Evolutionary conservation across 2,329 filamentous ascomycete species (phyloP).

Genomic region (Colletotrichum higginsianum): DNA sequence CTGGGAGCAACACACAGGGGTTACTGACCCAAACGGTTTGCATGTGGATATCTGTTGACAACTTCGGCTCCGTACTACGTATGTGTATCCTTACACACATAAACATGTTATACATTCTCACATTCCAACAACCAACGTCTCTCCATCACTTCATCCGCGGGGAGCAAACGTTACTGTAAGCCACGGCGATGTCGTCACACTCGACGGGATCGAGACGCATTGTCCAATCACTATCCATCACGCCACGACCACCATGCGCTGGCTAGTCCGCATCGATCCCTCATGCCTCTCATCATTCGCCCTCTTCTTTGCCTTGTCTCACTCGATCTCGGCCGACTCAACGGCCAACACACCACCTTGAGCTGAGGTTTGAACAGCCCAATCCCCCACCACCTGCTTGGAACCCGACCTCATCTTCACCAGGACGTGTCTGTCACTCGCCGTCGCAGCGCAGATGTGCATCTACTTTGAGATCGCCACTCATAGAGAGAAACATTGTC

Average conservation of each 20-base stretch:
- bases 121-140: not conserved
- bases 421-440: not conserved
- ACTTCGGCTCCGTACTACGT: too few species aligned
- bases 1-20: not conserved
- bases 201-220: constrained; percentile 8
- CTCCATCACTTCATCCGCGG: too few species aligned
- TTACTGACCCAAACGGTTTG: not conserved
- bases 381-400: too few species aligned
- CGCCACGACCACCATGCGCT: constrained; percentile 1
- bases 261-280: constrained; percentile 11
- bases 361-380: not conserved
- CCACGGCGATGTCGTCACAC: constrained; percentile 29
- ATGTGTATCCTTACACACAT: not conserved
- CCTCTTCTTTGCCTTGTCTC: not conserved
- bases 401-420: not conserved
- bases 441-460: constrained; percentile 4
- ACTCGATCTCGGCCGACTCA: not conserved
- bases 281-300: constrained; percentile 7
- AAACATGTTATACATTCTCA: too few species aligned
- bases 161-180: not conserved
- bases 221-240: constrained; percentile 32
- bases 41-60: not conserved
- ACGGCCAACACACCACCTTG: constrained; percentile 1
- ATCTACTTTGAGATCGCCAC: not conserved
- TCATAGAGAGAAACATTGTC: not conserved